A percentile compares a stretch with the other conserved stretches of the same genome.
phyloP scores from a whole-genome alignment of 2,329 filamentous ascomycete species.

The Aspergillaceae sp. region DNA sequence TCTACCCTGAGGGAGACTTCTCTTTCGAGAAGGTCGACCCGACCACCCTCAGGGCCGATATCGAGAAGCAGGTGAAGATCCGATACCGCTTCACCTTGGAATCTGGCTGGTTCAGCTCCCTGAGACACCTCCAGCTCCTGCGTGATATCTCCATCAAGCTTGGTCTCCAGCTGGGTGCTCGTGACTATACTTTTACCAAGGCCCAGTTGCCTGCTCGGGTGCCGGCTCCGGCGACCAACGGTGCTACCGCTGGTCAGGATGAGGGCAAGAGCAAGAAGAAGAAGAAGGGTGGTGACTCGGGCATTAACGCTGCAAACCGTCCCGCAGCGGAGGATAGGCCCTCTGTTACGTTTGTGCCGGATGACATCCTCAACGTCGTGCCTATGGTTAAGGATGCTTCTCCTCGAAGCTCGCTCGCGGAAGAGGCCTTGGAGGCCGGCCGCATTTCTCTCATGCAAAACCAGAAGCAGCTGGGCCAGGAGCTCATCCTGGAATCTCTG shows the following conservation, averaged over 20 bases:
- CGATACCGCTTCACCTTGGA: constrained; percentile 71
- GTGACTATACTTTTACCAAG: constrained; percentile 62
- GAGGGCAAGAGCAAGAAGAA: constrained; percentile 51
- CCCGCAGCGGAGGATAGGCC: constrained; percentile 37
- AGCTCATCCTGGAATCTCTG: constrained; percentile 88
- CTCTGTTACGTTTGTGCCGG: constrained; percentile 61
- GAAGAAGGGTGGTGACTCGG: constrained; percentile 45
- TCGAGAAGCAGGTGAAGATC: constrained; percentile 61
- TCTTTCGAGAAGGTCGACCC: constrained; percentile 73
- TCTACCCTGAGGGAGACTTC: constrained; percentile 77
- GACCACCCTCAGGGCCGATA: constrained; percentile 57
- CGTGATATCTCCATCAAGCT: constrained; percentile 84
- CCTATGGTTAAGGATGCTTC: constrained; percentile 91
- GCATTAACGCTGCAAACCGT: constrained; percentile 36
- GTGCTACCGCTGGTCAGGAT: constrained; percentile 23
- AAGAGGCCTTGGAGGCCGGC: constrained; percentile 91
- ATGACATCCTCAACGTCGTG: constrained; percentile 88
- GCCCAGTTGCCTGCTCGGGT: constrained; percentile 27
- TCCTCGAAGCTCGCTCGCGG: constrained; percentile 80
- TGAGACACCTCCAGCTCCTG: constrained; percentile 73
- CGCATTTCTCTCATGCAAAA: constrained; percentile 92
- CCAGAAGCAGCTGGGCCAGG: constrained; percentile 91
- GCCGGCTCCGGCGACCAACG: constrained; percentile 29
- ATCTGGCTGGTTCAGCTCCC: constrained; percentile 55
- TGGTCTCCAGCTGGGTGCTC: constrained; percentile 77